Evolutionary conservation across 768 basidiomycete species (phyloP).

Genomic region (Butyriboletus loyo): DNA sequence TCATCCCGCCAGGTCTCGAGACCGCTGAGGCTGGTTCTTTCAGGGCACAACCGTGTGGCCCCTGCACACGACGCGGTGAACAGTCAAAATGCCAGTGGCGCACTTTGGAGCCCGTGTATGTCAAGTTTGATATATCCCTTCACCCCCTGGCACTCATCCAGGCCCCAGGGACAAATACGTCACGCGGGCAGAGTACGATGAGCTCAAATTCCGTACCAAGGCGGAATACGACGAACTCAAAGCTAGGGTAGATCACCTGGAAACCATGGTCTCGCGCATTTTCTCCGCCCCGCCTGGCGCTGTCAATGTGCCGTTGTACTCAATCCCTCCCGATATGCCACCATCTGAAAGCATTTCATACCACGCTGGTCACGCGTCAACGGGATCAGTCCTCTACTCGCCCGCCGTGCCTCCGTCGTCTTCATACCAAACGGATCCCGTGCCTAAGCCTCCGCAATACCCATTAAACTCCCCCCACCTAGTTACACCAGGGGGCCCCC

Average conservation of each 20-base stretch:
- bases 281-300: constrained; percentile 28
- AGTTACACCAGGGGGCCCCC: constrained; percentile 21
- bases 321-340: constrained; percentile 30
- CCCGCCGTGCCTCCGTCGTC: constrained; percentile 17
- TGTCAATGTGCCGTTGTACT: constrained; percentile 28
- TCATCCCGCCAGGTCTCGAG: constrained; percentile 5
- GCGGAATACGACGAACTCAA: constrained; percentile 54
- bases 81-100: constrained; percentile 81
- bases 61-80: constrained; percentile 78
- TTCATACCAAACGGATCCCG: constrained; percentile 26
- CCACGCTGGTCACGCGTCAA: constrained; percentile 26
- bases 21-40: constrained; percentile 23
- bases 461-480: constrained; percentile 28
- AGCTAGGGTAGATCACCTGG: constrained; percentile 59
- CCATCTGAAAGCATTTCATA: constrained; percentile 26
- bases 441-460: constrained; percentile 25
- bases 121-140: constrained; percentile 8
- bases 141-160: constrained; percentile 11
- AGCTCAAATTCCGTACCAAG: constrained; percentile 53
- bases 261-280: constrained; percentile 47
- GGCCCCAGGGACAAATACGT: constrained; percentile 72
- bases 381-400: constrained; percentile 27
- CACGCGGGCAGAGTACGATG: constrained; percentile 72
- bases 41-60: constrained; percentile 78
- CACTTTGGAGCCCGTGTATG: constrained; percentile 77